A percentile compares a stretch with the other conserved stretches of the same genome.
Evolutionary conservation across 2,329 filamentous ascomycete genomes (phyloP).

Genomic region (Xylaria hypoxylon): DNA sequence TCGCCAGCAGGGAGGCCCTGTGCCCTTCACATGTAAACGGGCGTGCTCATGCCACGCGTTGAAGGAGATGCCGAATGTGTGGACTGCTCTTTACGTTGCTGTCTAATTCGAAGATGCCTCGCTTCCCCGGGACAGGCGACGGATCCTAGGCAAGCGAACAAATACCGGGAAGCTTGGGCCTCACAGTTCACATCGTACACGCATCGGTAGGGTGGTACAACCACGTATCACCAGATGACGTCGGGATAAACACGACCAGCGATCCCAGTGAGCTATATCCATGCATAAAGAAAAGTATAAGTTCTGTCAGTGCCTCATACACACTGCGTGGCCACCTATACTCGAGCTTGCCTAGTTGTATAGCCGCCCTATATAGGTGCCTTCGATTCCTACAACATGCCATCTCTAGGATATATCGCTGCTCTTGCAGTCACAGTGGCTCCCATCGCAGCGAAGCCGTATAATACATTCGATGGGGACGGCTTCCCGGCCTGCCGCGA

Average conservation of each 20-base stretch:
- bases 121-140: not conserved
- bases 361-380: not conserved
- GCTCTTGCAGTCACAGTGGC: conserved; percentile 31
- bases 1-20: not conserved
- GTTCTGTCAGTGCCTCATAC: not conserved
- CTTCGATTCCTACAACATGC: conserved; percentile 36
- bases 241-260: conserved; percentile 9
- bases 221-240: not conserved
- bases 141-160: not conserved
- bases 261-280: not conserved
- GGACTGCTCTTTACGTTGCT: not conserved
- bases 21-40: conserved; percentile 29
- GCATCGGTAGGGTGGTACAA: conserved; percentile 7
- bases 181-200: conserved; percentile 4
- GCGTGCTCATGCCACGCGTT: not conserved
- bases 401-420: conserved; percentile 35
- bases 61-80: conserved; percentile 14
- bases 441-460: conserved; percentile 49
- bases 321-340: not conserved
- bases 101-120: conserved; percentile 1
- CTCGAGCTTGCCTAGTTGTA: not conserved
- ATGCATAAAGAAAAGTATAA: conserved; percentile 18
- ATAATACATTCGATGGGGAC: conserved; percentile 63
- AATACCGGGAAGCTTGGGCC: not conserved
- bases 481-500: conserved; percentile 61